Percentiles rank a stretch among this genome's conserved stretches.
Conservation (phyloP, 441 rosid genomes). For the California macrophylla region DNA sequence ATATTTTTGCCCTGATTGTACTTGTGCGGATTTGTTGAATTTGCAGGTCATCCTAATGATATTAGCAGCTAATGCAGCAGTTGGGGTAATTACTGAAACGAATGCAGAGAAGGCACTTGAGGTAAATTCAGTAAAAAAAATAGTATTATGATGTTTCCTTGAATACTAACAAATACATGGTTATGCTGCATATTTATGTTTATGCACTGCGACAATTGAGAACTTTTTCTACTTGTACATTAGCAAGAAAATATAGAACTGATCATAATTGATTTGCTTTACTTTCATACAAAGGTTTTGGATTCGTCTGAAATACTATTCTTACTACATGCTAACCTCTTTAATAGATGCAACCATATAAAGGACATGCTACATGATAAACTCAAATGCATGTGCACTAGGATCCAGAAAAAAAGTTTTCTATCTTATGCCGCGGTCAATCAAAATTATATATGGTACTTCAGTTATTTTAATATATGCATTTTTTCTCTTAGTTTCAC, state of each 20-base stretch:
- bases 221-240: neutral
- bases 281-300: neutral
- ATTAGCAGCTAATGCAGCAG: constrained; percentile 99
- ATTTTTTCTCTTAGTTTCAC: neutral
- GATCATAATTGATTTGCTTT: neutral
- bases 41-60: constrained; percentile 80
- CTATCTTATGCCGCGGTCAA: neutral
- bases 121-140: too few species aligned
- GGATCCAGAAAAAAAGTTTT: neutral
- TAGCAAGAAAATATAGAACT: neutral
- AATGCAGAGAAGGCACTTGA: constrained; percentile 98
- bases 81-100: constrained; percentile 95
- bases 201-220: neutral
- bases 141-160: neutral
- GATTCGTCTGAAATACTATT: neutral
- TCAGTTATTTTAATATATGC: neutral
- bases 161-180: neutral
- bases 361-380: neutral
- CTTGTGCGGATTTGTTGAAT: constrained; percentile 9
- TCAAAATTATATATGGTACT: neutral
- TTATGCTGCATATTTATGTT: neutral
- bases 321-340: neutral
- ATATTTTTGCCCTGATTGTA: neutral
- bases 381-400: neutral
- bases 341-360: neutral